phyloP scores from a whole-genome alignment of 139 green algal species.

The Chlorella sp. region DNA sequence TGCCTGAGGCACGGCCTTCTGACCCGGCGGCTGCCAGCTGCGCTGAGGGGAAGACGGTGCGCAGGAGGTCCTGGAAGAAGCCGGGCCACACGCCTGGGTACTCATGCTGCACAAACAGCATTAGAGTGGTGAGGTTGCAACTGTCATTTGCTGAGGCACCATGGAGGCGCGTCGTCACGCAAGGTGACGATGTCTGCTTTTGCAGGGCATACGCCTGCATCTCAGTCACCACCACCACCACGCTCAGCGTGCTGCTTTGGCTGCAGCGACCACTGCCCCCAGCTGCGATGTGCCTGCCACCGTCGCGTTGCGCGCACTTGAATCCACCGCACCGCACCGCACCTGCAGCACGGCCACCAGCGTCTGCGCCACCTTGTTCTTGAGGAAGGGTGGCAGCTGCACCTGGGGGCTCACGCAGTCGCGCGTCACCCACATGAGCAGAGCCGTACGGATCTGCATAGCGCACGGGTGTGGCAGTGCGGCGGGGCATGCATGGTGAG shows the following conservation, averaged over 20 bases:
- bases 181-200: too few relatives aligned
- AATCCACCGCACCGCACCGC: background rate
- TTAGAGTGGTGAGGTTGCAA: too few relatives aligned
- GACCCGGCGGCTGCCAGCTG: constrained; percentile 1
- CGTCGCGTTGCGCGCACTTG: background rate
- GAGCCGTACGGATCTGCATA: constrained; percentile 37
- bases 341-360: constrained; percentile 60
- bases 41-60: constrained; percentile 35
- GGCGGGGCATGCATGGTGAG: too few relatives aligned
- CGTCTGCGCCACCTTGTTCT: constrained; percentile 92
- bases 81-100: constrained; percentile 79
- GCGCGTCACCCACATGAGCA: constrained; percentile 52
- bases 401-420: constrained; percentile 34
- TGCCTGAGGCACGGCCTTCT: background rate
- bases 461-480: too few relatives aligned
- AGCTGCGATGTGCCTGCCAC: background rate
- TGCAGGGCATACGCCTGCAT: too few relatives aligned
- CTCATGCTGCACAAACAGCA: constrained; percentile 46
- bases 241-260: too few relatives aligned
- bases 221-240: too few relatives aligned
- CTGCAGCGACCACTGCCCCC: too few relatives aligned
- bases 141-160: too few relatives aligned
- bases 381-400: constrained; percentile 66
- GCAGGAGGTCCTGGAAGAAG: constrained; percentile 84
- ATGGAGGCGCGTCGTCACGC: too few relatives aligned